Base-by-base conservation (phyloP, 768 basidiomycete genomes). In the Hypsizygus marmoreus region DNA sequence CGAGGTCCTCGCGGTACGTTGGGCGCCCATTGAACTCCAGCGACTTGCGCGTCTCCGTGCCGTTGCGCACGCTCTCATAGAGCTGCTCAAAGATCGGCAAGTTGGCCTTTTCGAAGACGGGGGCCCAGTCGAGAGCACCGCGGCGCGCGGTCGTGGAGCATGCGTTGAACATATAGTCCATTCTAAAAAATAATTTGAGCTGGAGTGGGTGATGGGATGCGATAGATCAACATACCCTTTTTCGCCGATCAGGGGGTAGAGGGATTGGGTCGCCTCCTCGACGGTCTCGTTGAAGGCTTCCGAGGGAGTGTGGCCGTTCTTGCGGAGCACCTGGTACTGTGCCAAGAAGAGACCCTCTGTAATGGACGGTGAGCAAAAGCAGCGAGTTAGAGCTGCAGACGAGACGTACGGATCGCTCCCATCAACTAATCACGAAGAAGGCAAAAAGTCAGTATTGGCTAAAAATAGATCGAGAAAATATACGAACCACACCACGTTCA, bases 251-350 rank as follows among this genome's bases (percentile, higher is more conserved):
- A 99, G 71, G 49, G 97, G 97, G 78, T 91, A 97, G 53, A 99
- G 84, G 29, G 93, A 95, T 66, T 99, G 95, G 32, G 95, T 98
- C n/a, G 97, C 97, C 75, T 98, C 97, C 72, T 98, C 97, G 51
- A 98, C 97, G 49, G 97, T 98, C 79, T 99, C 97, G 71, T 99
- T 98, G 84, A 99, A 98, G 38, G 95, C 95, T 68, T 99, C 97
- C 32, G 95, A 98, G 43, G 97, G 97, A 4, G 84, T 75, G 80
- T 99, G 97, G 45, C 94, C 94, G 65, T 95, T 95, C 64, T 87
- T 89, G 64, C 94, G 91, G 61, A 97, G 89, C 48, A 95, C 88
- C 79, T 94, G 84, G 82, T 98, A 99, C 72, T 99, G 97, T 30
- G 97, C 97, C 58, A 94, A 79, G 90, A 99, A 98, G 64, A 99